Evolutionary conservation across 2,329 filamentous ascomycete genomes (phyloP).

Genomic region (Colletotrichum neosansevieriae): DNA sequence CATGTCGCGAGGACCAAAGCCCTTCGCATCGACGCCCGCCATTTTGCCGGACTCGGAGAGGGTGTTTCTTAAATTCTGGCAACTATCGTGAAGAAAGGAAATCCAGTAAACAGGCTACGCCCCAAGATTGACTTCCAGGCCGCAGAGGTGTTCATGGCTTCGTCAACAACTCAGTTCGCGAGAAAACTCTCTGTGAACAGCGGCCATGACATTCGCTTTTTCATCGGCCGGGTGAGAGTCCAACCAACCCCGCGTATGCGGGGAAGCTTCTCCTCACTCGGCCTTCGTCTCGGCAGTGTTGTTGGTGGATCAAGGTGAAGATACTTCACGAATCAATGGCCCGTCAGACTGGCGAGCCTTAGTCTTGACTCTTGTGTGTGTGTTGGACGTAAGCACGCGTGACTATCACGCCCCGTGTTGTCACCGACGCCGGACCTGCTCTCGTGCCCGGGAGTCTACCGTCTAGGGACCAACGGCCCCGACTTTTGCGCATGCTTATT

Average conservation of each 20-base stretch:
- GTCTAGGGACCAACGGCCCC: no score
- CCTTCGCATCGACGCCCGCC: neutral
- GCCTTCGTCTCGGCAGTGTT: constrained; percentile 5
- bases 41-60: neutral
- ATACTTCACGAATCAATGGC: constrained; percentile 5
- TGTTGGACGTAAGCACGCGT: neutral
- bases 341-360: neutral
- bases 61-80: neutral
- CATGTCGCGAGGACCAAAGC: neutral
- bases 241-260: constrained; percentile 18
- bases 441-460: neutral
- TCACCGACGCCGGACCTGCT: neutral
- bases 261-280: constrained; percentile 15
- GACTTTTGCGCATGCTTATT: no score
- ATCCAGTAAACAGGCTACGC: neutral
- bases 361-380: no score
- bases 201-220: neutral
- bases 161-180: neutral
- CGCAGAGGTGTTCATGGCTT: neutral
- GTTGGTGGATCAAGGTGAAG: neutral
- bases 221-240: neutral
- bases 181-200: neutral
- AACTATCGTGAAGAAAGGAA: neutral
- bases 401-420: neutral
- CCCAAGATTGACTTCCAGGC: constrained; percentile 3